These are phyloP conservation scores for Salvia miltiorrhiza DNA, from an alignment of 257 asterid genomes.

Conservation along the genomic window DNA sequence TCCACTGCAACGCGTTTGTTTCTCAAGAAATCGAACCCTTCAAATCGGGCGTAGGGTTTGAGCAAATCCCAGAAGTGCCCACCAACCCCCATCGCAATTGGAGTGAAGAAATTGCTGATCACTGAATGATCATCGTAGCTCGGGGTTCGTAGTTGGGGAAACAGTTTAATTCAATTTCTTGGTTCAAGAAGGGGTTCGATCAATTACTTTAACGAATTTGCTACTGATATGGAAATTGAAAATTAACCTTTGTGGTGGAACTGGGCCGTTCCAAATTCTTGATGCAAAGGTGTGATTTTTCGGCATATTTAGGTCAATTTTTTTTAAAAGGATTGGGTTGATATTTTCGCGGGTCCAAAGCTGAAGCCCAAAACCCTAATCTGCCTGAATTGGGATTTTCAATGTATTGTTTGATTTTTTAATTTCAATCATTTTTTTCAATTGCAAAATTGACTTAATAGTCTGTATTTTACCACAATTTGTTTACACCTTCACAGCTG, in stretches of 20 bases:
- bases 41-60: constrained; percentile 64
- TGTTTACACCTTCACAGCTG: too few species aligned
- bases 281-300: background rate
- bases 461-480: too few species aligned
- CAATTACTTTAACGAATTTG: background rate
- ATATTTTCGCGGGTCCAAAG: background rate
- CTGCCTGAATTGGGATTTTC: background rate
- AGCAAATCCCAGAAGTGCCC: constrained; percentile 97
- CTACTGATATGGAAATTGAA: constrained; percentile 1
- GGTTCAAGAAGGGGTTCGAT: too few species aligned
- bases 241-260: background rate
- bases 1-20: constrained; percentile 94
- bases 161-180: background rate
- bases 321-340: background rate
- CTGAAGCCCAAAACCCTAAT: background rate
- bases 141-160: constrained; percentile 8
- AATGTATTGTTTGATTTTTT: too few species aligned
- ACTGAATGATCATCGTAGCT: constrained; percentile 5
- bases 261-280: constrained; percentile 5
- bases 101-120: background rate
- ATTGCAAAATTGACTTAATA: too few species aligned
- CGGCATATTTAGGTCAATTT: background rate
- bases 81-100: constrained; percentile 68
- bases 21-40: constrained; percentile 88
- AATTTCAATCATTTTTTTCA: too few species aligned